phyloP scores from a whole-genome alignment of 108 stramenopile species.

The Nannochloropsis salina region DNA sequence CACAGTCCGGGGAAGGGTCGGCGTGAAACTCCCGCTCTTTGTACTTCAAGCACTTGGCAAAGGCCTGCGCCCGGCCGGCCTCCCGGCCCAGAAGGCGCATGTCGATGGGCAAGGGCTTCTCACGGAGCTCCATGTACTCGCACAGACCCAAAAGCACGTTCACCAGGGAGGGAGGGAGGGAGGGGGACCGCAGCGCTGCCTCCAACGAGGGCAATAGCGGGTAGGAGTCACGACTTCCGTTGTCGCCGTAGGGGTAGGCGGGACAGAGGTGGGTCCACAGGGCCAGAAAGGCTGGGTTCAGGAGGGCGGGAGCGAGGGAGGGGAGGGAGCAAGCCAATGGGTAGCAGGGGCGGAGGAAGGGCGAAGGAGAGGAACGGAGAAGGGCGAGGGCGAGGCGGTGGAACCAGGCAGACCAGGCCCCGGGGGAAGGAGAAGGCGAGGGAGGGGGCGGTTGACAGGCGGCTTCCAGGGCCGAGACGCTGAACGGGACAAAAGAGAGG shows the following conservation, averaged over 20 bases:
- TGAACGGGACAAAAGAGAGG: neutral
- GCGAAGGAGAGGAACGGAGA: neutral
- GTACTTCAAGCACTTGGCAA: conserved; percentile 51
- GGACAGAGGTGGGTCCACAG: conserved; percentile 29
- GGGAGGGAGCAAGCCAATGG: neutral
- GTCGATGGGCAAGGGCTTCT: conserved; percentile 45
- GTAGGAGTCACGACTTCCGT: neutral
- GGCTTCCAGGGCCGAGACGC: neutral
- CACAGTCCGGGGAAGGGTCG: conserved; percentile 28
- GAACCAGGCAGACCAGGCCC: neutral
- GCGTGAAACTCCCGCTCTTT: conserved; percentile 30
- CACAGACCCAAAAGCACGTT: conserved; percentile 41
- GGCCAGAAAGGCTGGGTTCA: conserved; percentile 34
- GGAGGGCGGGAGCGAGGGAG: conserved; percentile 8
- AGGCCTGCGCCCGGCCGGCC: conserved; percentile 40
- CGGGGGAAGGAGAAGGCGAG: neutral
- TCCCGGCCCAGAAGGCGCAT: conserved; percentile 35
- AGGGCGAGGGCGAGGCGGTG: neutral
- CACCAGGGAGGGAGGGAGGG: conserved; percentile 34
- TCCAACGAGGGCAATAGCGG: conserved; percentile 23
- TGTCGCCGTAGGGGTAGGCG: neutral
- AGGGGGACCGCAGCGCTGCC: conserved; percentile 30
- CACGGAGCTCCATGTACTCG: conserved; percentile 52
- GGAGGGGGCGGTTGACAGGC: neutral
- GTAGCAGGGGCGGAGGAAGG: neutral